phyloP scores from a whole-genome alignment of 306 rosid genomes.

The Delonix regia region DNA sequence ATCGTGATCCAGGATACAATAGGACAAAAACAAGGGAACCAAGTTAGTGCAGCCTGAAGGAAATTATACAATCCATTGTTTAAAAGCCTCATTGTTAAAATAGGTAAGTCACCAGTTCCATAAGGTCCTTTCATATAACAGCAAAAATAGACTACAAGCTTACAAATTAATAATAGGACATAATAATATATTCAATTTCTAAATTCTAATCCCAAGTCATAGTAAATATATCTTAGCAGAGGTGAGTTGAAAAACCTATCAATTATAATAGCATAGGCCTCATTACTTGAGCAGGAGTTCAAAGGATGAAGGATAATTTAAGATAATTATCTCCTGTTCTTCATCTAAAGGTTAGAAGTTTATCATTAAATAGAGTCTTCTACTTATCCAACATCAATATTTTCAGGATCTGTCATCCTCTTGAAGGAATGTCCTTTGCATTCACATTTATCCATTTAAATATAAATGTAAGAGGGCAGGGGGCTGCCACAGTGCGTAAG shows the following conservation, averaged over 20 bases:
- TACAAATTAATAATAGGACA: background rate
- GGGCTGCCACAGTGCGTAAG: background rate
- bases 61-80: background rate
- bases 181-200: background rate
- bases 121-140: background rate
- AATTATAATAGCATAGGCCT: background rate
- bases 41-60: conserved; percentile 9
- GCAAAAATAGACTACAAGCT: background rate
- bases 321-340: background rate
- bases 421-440: background rate
- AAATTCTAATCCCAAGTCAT: conserved; percentile 9
- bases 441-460: background rate
- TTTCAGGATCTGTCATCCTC: background rate
- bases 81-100: background rate
- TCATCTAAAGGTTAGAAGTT: background rate
- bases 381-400: background rate
- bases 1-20: conserved; percentile 22
- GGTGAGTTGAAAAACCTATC: background rate
- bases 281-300: background rate
- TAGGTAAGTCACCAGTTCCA: conserved; percentile 2
- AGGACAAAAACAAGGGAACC: conserved; percentile 16
- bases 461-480: background rate
- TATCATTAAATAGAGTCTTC: background rate
- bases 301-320: background rate
- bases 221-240: conserved; percentile 24